Evolutionary conservation across 2,329 filamentous ascomycete genomes (phyloP), one percentile per base, ranked within the genome.

Genomic region (Tolypocladium nubicola): DNA sequence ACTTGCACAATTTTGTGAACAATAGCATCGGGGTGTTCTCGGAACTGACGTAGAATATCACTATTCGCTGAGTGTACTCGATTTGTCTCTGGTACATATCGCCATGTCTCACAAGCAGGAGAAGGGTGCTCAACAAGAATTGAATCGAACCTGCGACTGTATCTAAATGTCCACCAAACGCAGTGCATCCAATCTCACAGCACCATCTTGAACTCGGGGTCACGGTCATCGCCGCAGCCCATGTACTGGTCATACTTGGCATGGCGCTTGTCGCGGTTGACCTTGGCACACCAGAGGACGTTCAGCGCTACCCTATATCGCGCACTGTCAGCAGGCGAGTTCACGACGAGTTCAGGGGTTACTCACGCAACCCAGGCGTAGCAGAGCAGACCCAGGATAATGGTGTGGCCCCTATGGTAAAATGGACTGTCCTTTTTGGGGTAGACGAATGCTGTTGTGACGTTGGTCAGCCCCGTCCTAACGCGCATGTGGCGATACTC

Each of bases 361-460:
- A 58, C 83, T 76, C 70, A 86, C 83, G 84, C 71, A 52, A 85
- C 76, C 85, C 85, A 88, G 4, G 82, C 80, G 63, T 76, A 81
- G 43, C 82, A 80, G 49, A 88, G 64, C 26, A 88, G 63, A 0
- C 82, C 77, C 33, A 88, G 64, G 35, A 87, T 76, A 13, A 86
- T 76, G 0, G 79, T 83, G 65, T 88, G 85, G 2, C 84, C 84
- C 50, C 76, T 74, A 60, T 82, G 79, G 58, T 82, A 88, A 55
- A 77, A 72, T 0, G 84, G 83, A 0, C 75, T 78, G 55, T 88
- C 75, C 0, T 63, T 67, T 53, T 75, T 76, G 3, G 82, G 82
- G 61, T 87, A 87, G 5, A 83, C 79, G 64, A 87, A 87, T 0
- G 79, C 77, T 76, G 33, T 21, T 23, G 0, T 4, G 23, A 49